A percentile compares a stretch with the other conserved stretches of the same genome.
phyloP scores from a whole-genome alignment of 2,329 filamentous ascomycete species.

The Tolypocladium tundrense region DNA sequence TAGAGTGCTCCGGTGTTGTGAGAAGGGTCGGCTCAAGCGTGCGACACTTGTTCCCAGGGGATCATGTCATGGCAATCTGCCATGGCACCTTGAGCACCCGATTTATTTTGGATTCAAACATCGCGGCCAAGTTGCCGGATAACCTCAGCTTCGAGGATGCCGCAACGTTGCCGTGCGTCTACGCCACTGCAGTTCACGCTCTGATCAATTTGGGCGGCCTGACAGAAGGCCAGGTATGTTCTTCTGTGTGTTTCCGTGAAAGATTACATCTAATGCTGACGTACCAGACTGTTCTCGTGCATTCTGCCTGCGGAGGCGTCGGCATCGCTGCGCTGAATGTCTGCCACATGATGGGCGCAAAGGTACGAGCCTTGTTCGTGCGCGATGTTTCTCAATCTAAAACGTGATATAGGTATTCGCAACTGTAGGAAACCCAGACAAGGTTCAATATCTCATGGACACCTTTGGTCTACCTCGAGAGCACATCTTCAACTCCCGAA shows the following conservation, averaged over 20 bases:
- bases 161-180: slow-evolving; percentile 21
- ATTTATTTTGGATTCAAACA: slow-evolving; percentile 7
- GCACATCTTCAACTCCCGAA: slow-evolving; percentile 23
- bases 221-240: slow-evolving; percentile 4
- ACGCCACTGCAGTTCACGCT: slow-evolving; percentile 16
- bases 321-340: slow-evolving; percentile 19
- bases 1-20: slow-evolving; percentile 18
- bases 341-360: slow-evolving; percentile 13
- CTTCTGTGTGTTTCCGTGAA: not conserved
- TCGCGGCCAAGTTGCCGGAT: slow-evolving; percentile 20
- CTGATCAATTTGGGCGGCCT: slow-evolving; percentile 4
- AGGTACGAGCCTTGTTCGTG: not conserved
- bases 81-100: slow-evolving; percentile 14
- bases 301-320: slow-evolving; percentile 18
- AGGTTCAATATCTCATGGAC: slow-evolving; percentile 14
- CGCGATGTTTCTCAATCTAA: not conserved
- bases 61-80: slow-evolving; percentile 20
- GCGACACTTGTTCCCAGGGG: slow-evolving; percentile 15
- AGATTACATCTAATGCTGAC: not conserved
- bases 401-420: slow-evolving; percentile 3
- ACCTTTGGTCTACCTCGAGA: slow-evolving; percentile 9
- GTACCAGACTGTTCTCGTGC: slow-evolving; percentile 18
- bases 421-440: slow-evolving; percentile 19
- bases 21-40: slow-evolving; percentile 6
- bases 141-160: slow-evolving; percentile 21